Evolutionary conservation across 495 filamentous ascomycete species (phyloP), one percentile per base, ranked within the genome.

Genomic region (Thozetella sp.): DNA sequence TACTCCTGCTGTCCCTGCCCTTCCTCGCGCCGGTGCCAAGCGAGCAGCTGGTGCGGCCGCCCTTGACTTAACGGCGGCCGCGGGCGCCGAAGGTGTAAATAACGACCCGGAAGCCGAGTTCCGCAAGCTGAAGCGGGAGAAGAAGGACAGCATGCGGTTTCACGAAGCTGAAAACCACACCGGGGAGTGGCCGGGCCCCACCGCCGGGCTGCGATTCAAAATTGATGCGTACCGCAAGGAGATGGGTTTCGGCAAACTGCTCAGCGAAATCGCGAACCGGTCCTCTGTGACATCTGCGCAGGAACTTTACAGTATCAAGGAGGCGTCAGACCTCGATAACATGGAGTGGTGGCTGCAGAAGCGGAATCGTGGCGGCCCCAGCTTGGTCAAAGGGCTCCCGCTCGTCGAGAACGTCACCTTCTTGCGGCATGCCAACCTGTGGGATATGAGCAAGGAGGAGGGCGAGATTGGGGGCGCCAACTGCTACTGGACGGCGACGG

Each of bases 401-500:
- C 53, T 64, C 1, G 50, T 64, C 48, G 62, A 64, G 51, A 25
- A 57, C 6, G 37, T 64, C 50, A 53, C 23, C 22, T 61, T 64
- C 43, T 30, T 57, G 17, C 19, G 40, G 3, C 19, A 46, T 20
- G 4, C 4, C 17, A 64, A 64, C 54, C 3, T 46, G 34, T 22
- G 22, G 15, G 53, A 55, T 6, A 3, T 19, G 11, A 3, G 3
- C 9, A 11, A 13, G 43, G 43, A 20, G 4, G 43, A 48, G 43
- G 6, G 4, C 43, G 43, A 48, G 43, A 48, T 48, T n/a, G 12
- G 11, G 43, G 43, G 20, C 1, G 62, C 58, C 19, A 58, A 60
- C 48, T 64, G 62, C 25, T 64, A 64, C 58, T 64, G 62, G 62
- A 50, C 58, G n/a, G 58, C 57, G 25, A 45, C 60, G 13, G 45